These are phyloP conservation scores for Penicillium cosmopolitanum DNA, from an alignment of 495 filamentous ascomycete species.

Conservation along the genomic window DNA sequence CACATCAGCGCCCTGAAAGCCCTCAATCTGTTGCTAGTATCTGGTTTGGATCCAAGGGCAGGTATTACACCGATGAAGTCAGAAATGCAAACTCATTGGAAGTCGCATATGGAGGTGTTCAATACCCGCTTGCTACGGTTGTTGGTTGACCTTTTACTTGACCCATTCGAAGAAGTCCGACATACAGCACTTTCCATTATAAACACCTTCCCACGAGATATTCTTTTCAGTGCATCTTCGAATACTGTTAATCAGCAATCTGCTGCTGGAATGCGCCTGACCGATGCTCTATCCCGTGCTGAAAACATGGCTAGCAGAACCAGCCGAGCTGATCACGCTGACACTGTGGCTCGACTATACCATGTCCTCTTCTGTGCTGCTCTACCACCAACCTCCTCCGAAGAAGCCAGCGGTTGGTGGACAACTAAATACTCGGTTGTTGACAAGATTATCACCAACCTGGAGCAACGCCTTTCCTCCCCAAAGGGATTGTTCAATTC, in stretches of 20 bases:
- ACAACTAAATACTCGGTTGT: conserved; percentile 46
- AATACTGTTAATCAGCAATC: conserved; percentile 7
- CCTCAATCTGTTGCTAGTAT: conserved; percentile 61
- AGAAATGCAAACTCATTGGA: conserved; percentile 45
- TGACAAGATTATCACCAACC: conserved; percentile 44
- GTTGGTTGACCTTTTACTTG: conserved; percentile 75
- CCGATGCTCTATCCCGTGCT: conserved; percentile 39
- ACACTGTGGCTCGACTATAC: conserved; percentile 73
- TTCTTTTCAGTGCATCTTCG: conserved; percentile 24
- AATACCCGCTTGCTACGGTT: conserved; percentile 49
- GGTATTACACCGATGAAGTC: conserved; percentile 34
- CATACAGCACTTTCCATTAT: conserved; percentile 63
- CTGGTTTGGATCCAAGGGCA: conserved; percentile 48
- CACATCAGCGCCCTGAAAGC: conserved; percentile 80
- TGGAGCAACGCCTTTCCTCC: conserved; percentile 61
- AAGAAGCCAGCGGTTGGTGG: conserved; percentile 33
- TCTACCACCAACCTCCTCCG: conserved; percentile 12
- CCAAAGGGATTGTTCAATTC: conserved; percentile 60
- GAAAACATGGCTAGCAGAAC: conserved; percentile 64
- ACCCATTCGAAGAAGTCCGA: conserved; percentile 93
- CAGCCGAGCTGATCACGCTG: conserved; percentile 82
- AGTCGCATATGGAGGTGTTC: conserved; percentile 58
- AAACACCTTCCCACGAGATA: conserved; percentile 43
- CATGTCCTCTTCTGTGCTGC: conserved; percentile 54
- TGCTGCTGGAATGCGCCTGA: conserved; percentile 22